Evolutionary conservation across 805 yeast genomes (phyloP).

Genomic region (Sugiyamaella chiloensis): DNA sequence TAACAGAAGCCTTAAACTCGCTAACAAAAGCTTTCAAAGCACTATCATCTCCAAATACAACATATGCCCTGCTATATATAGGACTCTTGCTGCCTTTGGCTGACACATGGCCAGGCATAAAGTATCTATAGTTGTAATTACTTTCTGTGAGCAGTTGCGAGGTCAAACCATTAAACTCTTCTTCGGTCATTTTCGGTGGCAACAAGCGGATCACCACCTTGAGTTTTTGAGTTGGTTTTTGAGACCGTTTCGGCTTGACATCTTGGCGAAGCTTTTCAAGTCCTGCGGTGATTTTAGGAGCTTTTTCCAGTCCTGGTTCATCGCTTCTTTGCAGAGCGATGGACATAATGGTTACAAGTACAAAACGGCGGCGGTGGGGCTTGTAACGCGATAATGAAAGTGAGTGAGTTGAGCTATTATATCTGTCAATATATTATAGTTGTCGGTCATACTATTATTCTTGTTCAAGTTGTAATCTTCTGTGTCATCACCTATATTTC

Average conservation of each 20-base stretch:
- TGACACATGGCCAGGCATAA: constrained; percentile 31
- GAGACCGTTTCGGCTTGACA: background rate
- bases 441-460: no score
- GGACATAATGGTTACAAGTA: no score
- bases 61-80: constrained; percentile 43
- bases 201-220: constrained; percentile 41
- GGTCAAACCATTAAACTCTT: constrained; percentile 34
- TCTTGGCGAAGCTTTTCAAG: constrained; percentile 3
- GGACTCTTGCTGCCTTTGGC: constrained; percentile 35
- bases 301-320: no score
- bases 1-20: constrained; percentile 29
- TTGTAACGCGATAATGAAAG: no score
- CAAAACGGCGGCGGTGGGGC: no score
- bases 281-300: no score
- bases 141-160: constrained; percentile 25
- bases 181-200: constrained; percentile 42
- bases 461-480: no score
- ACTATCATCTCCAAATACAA: constrained; percentile 35
- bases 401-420: no score
- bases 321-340: no score
- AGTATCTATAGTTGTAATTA: constrained; percentile 23
- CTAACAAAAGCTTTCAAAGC: constrained; percentile 33
- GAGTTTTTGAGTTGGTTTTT: background rate
- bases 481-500: no score
- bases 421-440: no score